Conservation (phyloP, 2,329 filamentous ascomycete species). For the Pseudocercospora cruenta region DNA sequence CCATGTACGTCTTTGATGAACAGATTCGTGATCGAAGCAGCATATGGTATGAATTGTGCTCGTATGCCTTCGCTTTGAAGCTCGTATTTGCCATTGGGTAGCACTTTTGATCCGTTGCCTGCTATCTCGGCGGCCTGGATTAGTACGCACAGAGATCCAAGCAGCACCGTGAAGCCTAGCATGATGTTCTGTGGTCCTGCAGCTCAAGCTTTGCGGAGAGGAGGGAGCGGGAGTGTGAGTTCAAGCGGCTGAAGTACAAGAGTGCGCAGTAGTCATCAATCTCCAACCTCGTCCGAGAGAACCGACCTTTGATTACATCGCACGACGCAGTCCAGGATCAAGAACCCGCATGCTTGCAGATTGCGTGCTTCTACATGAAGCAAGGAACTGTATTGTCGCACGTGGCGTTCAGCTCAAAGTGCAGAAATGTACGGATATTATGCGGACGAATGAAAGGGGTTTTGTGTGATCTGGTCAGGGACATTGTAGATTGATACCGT, state of each 20-base stretch:
- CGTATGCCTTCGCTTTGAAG: constrained; percentile 68
- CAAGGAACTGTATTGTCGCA: not conserved
- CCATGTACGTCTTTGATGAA: constrained; percentile 71
- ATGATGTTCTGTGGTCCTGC: not conserved
- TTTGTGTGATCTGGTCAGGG: too few relatives aligned
- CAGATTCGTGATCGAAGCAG: constrained; percentile 72
- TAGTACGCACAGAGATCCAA: not conserved
- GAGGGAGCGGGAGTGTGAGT: too few relatives aligned
- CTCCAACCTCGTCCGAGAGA: not conserved
- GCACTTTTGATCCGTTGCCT: constrained; percentile 31
- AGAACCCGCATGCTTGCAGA: constrained; percentile 4
- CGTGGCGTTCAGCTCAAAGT: not conserved
- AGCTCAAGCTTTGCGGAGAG: not conserved
- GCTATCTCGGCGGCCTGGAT: constrained; percentile 9
- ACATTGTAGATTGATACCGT: too few relatives aligned
- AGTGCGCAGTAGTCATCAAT: not conserved
- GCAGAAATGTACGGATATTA: too few relatives aligned
- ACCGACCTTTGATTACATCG: not conserved
- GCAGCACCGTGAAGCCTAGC: not conserved
- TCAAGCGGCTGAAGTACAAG: not conserved
- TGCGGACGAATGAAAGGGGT: too few relatives aligned
- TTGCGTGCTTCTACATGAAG: constrained; percentile 2
- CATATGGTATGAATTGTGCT: constrained; percentile 73
- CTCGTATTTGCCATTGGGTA: constrained; percentile 66
- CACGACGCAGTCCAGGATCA: not conserved